A percentile compares a stretch with the other conserved stretches of the same genome.
These are phyloP conservation scores for Aurantiochytrium sp. DNA, from an alignment of 108 stramenopile genomes.

Conservation along the genomic window DNA sequence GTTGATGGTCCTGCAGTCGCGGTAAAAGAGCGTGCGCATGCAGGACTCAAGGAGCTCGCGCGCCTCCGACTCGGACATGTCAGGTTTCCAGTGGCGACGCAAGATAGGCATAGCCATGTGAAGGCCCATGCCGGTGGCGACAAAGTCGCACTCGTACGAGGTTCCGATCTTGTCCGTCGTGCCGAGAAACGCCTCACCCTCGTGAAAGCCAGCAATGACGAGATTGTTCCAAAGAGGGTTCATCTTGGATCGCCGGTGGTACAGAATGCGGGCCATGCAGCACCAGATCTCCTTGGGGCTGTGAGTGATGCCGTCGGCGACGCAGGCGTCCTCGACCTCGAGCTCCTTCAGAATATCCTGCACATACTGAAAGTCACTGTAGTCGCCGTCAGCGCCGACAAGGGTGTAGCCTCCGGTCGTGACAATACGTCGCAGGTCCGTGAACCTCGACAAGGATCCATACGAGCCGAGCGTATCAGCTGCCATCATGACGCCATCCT, in stretches of 20 bases:
- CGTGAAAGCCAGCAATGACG: conserved; percentile 69
- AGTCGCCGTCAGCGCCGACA: conserved; percentile 86
- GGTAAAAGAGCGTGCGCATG: conserved; percentile 91
- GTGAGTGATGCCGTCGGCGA: conserved; percentile 48
- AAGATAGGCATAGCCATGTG: conserved; percentile 89
- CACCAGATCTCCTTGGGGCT: conserved; percentile 33
- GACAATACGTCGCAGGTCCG: conserved; percentile 69
- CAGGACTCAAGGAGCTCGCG: conserved; percentile 89
- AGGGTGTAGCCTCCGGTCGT: conserved; percentile 65
- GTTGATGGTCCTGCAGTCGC: conserved; percentile 70
- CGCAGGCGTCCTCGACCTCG: conserved; percentile 37
- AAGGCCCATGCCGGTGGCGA: conserved; percentile 92
- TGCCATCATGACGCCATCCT: conserved; percentile 89
- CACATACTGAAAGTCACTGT: conserved; percentile 84
- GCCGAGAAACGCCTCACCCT: conserved; percentile 67
- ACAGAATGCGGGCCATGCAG: conserved; percentile 17
- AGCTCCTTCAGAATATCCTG: conserved; percentile 66
- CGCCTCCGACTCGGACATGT: conserved; percentile 85
- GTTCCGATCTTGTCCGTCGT: conserved; percentile 92
- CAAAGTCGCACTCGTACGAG: conserved; percentile 79
- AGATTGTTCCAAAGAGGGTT: conserved; percentile 98
- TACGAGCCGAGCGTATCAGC: conserved; percentile 91
- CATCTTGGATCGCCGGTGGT: conserved; percentile 61
- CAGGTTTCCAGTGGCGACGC: conserved; percentile 76
- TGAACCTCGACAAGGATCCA: conserved; percentile 87